These are phyloP conservation scores for Candida sanyiensis DNA, from an alignment of 805 yeast species.

Conservation along the genomic window DNA sequence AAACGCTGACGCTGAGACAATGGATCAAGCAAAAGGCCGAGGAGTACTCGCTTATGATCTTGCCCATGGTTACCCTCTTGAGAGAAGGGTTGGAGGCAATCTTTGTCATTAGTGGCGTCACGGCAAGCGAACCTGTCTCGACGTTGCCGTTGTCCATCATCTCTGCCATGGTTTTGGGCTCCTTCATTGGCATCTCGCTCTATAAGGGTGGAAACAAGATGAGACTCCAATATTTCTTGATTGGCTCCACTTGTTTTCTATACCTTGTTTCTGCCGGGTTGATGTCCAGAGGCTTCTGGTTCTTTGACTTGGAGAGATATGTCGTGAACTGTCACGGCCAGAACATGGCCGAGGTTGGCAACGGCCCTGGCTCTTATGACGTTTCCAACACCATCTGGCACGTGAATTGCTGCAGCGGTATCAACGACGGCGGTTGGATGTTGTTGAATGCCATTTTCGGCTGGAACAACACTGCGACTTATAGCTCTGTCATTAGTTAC, in stretches of 20 bases:
- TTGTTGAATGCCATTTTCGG: constrained; percentile 81
- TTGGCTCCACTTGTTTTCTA: constrained; percentile 72
- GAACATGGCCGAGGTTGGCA: constrained; percentile 82
- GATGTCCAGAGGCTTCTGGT: constrained; percentile 88
- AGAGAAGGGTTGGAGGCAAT: constrained; percentile 93
- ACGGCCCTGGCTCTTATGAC: constrained; percentile 92
- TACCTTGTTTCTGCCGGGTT: constrained; percentile 86
- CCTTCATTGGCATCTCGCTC: constrained; percentile 56
- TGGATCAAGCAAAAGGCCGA: constrained; percentile 27
- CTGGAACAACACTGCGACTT: constrained; percentile 93
- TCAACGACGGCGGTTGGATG: constrained; percentile 91
- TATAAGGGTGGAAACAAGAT: constrained; percentile 76
- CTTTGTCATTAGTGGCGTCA: constrained; percentile 85
- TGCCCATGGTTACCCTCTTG: constrained; percentile 80
- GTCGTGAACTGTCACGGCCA: constrained; percentile 71
- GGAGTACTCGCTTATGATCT: constrained; percentile 63
- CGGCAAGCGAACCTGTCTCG: constrained; percentile 61
- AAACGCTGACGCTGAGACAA: constrained; percentile 7
- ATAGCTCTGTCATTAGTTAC: constrained; percentile 77
- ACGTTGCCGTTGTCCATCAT: constrained; percentile 63
- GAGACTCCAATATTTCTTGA: constrained; percentile 68
- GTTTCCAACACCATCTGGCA: constrained; percentile 81
- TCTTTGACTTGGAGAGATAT: constrained; percentile 70
- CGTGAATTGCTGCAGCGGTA: constrained; percentile 90
- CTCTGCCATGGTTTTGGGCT: constrained; percentile 55